A percentile compares a stretch with the other conserved stretches of the same genome.
phyloP scores from a whole-genome alignment of 352 stramenopile species.

The Stephanocyclus meneghinianus region DNA sequence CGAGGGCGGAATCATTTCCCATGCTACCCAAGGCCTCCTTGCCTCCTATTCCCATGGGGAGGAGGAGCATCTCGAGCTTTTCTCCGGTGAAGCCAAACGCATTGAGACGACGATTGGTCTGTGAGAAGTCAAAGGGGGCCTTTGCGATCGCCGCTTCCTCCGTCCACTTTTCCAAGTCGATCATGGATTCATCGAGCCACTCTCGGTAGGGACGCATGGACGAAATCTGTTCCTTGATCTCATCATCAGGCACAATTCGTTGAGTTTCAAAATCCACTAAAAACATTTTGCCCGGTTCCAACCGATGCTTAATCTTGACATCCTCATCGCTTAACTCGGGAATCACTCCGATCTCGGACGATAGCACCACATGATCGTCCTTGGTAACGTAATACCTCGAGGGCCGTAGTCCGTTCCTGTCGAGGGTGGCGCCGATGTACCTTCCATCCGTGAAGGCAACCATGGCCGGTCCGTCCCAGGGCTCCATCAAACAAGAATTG shows the following conservation, averaged over 20 bases:
- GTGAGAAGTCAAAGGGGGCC: conserved; percentile 79
- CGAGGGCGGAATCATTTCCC: conserved; percentile 93
- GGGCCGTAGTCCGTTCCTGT: conserved; percentile 93
- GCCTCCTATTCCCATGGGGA: conserved; percentile 91
- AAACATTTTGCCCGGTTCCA: conserved; percentile 97
- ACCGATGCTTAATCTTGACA: conserved; percentile 91
- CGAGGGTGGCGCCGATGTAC: conserved; percentile 94
- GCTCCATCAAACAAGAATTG: conserved; percentile 95
- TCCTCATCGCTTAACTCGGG: conserved; percentile 88
- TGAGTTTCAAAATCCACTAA: conserved; percentile 93
- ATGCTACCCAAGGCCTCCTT: conserved; percentile 94
- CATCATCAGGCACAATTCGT: conserved; percentile 92
- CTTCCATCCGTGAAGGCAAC: conserved; percentile 94
- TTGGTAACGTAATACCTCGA: conserved; percentile 96
- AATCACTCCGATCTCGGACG: conserved; percentile 91
- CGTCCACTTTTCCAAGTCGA: conserved; percentile 87
- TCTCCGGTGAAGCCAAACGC: conserved; percentile 95
- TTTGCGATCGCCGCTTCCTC: conserved; percentile 38
- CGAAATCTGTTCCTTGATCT: conserved; percentile 92
- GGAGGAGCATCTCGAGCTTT: conserved; percentile 92
- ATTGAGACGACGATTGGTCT: conserved; percentile 90
- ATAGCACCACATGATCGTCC: conserved; percentile 93
- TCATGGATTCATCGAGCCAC: conserved; percentile 90
- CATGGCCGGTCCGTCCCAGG: conserved; percentile 97
- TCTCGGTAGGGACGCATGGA: conserved; percentile 88